Evolutionary conservation across 192 early-diverging fungal species (phyloP), one percentile per base, ranked within the genome.

Genomic region (Umbelopsis ramanniana): DNA sequence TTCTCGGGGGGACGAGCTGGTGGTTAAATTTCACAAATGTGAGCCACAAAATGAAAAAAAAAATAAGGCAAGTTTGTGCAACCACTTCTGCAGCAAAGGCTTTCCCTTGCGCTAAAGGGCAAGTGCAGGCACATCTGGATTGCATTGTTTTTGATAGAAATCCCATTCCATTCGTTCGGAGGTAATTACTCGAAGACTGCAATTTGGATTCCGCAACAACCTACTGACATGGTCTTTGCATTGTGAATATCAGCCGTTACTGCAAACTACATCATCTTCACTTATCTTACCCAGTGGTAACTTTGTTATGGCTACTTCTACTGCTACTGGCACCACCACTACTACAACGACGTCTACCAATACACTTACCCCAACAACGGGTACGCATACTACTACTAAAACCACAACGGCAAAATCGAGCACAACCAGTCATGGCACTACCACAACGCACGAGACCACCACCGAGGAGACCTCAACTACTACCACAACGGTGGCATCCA

Each of bases 31-130:
- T 35, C 11, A 26, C 8, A 63, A 63, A 35, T 17, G 57, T 29
- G 29, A 63, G 53, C 53, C 53, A 54, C 53, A 26, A 26, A 6
- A n/a, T 10, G 3, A 22, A 22, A 26, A 54, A 54, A 54, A 22
- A 22, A 26, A 54, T 23, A 54, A 26, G 22, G 53, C 53, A 54
- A 63, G 35, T 63, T 63, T 63, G 57, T 63, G 57, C 57, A 35
- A 63, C 57, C 57, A 63, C 33, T 37, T 12, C 11, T 38, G 24
- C 26, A 26, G 26, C 15, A 63, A 37, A 63, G 12, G 24, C 26
- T 19, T 63, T 26, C 12, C 35, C 57, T 63, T 63, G 29, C 17
- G 15, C 57, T 35, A 1, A 14, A 63, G n/a, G n/a, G 29, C 57
- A 35, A 63, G 29, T 37, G 35, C 26, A 11, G 11, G 57, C 57